Conservation (phyloP, 257 asterid genomes). For the Penstemon newberryi region DNA sequence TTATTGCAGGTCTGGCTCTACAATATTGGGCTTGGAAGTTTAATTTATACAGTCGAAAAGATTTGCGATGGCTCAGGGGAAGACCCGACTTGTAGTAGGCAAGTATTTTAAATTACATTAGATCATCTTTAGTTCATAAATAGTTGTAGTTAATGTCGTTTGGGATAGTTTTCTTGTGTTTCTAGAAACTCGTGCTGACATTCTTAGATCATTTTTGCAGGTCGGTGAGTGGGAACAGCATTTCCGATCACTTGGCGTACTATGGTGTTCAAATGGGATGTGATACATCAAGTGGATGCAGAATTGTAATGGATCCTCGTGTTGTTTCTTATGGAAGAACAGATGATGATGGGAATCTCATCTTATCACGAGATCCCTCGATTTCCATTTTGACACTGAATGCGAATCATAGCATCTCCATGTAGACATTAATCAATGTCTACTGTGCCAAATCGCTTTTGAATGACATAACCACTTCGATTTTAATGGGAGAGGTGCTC, state of each 20-base stretch:
- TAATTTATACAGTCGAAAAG: conserved; percentile 60
- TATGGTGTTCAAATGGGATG: conserved; percentile 78
- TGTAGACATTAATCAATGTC: conserved; percentile 27
- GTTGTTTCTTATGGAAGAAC: conserved; percentile 42
- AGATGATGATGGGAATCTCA: conserved; percentile 66
- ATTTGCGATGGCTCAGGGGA: conserved; percentile 95
- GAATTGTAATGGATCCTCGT: conserved; percentile 58
- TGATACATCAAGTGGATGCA: conserved; percentile 53
- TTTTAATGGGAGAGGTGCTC: conserved; percentile 18
- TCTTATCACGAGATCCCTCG: conserved; percentile 50
- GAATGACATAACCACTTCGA: conserved; percentile 5
- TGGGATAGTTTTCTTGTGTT: background rate
- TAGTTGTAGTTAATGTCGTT: conserved; percentile 1
- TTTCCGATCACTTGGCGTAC: conserved; percentile 74
- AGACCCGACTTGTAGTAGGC: conserved; percentile 98
- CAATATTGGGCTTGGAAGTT: conserved; percentile 52
- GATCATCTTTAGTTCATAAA: background rate
- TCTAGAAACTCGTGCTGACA: background rate
- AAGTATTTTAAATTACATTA: conserved; percentile 26
- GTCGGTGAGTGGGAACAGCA: conserved; percentile 88
- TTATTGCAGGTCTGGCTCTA: conserved; percentile 81
- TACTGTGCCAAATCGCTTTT: conserved; percentile 5
- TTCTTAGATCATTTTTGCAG: conserved; percentile 41
- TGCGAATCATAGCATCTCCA: conserved; percentile 25
- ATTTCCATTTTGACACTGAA: conserved; percentile 39